Base-by-base conservation (phyloP, 148 eudicot species). In the Gaultheria prostrata region DNA sequence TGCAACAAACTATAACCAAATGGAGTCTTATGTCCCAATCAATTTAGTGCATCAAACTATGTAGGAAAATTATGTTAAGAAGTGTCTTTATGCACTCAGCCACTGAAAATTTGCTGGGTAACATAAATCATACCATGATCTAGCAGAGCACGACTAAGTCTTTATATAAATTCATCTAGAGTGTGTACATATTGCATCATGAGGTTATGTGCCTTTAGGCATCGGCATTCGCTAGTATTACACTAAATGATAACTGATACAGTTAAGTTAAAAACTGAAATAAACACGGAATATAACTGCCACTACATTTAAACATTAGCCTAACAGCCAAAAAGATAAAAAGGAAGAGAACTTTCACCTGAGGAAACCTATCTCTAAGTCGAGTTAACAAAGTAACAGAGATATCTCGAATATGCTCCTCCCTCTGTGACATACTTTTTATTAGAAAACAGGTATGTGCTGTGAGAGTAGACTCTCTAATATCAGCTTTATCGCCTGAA, bases 361-460 rank as follows among this genome's bases (percentile, higher is more conserved):
- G 99, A 71, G 99, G 98, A 88, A 97, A 97, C 87, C 84, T 92
- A 57, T 97, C 98, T 83, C 99, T 89, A 35, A 97, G 92, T 82
- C 88, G 94, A 89, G 88, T 89, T 86, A 97, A 88, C 87, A 95
- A 89, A 86, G 82, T 93, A 65, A 97, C 92, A 63, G 98, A 92
- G 74, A 91, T 88, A 79, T 95, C 95, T 53, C 99, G 93, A n/a
- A 97, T 88, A 83, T 97, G 95, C 80, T 97, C 99, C 83, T 95
- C 99, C 87, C 98, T 90, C 80, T 86, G 92, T 53, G 99, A 95
- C 93, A 97, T 88, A 86, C 93, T 94, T 89, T 93, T 95, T 80
- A 97, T 95, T 59, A 97, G 90, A 89, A 95, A 95, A 78, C 93
- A 93, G 26, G 99, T 92, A 93, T 97, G 99, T 56, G 89, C 90